Percentiles rank a stretch among this genome's conserved stretches.
These are phyloP conservation scores for Pholiota conissans DNA, from an alignment of 768 basidiomycete species.

Conservation along the genomic window DNA sequence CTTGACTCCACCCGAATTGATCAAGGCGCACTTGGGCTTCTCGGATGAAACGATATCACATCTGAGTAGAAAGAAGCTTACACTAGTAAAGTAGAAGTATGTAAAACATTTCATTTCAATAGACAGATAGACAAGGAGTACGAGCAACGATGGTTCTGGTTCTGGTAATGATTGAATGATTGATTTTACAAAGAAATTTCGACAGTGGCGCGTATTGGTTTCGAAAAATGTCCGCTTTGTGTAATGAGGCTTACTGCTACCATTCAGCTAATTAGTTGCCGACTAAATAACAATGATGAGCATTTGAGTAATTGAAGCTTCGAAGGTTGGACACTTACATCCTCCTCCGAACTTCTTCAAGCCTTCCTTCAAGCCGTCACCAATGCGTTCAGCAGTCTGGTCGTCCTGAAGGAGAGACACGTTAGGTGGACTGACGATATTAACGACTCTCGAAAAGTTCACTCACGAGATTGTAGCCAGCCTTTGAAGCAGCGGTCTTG, in stretches of 20 bases:
- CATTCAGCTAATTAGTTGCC: not conserved
- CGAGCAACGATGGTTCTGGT: too few relatives aligned
- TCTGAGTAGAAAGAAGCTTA: constrained; percentile 52
- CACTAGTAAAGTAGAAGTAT: constrained; percentile 33
- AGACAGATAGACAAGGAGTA: not conserved
- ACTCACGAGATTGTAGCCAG: constrained; percentile 47
- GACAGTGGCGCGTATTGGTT: not conserved
- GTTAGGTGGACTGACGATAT: not conserved
- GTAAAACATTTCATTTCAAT: not conserved
- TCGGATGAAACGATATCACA: constrained; percentile 49
- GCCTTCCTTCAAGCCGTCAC: constrained; percentile 33
- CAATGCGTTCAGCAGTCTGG: constrained; percentile 36
- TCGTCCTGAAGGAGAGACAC: constrained; percentile 30
- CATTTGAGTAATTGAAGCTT: not conserved
- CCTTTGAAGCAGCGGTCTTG: constrained; percentile 34
- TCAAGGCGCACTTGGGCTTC: constrained; percentile 61
- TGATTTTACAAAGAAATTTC: not conserved
- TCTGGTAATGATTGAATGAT: not conserved
- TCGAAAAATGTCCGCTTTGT: not conserved
- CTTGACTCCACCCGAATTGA: constrained; percentile 54
- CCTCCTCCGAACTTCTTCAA: constrained; percentile 36
- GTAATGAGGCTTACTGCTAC: too few relatives aligned
- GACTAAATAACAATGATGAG: not conserved
- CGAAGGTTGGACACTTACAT: constrained; percentile 17
- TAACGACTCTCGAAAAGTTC: not conserved